phyloP scores from a whole-genome alignment of 164 flowering plant genomes.

The Kalanchoe fedtschenkoi region DNA sequence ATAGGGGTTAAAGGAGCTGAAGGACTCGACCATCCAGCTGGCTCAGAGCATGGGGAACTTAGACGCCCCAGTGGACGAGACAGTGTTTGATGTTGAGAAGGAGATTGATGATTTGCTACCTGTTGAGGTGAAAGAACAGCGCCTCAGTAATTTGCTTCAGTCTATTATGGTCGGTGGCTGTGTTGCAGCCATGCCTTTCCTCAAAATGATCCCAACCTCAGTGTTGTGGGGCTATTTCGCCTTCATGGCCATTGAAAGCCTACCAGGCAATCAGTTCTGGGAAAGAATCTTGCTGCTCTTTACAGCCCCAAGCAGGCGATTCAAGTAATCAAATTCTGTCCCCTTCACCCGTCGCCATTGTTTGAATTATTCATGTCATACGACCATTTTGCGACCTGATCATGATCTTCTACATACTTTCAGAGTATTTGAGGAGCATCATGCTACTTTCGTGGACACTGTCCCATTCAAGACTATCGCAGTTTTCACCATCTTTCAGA shows the following conservation, averaged over 20 bases:
- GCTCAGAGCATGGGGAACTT: slow-evolving; percentile 80
- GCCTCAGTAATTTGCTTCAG: slow-evolving; percentile 87
- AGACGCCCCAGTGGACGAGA: slow-evolving; percentile 87
- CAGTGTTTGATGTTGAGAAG: slow-evolving; percentile 90
- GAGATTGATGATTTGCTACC: slow-evolving; percentile 94
- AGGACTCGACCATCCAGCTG: slow-evolving; percentile 79
- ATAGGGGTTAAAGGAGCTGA: slow-evolving; percentile 84
- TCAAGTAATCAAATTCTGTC: slow-evolving; percentile 43
- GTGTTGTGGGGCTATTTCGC: slow-evolving; percentile 99
- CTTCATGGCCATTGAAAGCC: slow-evolving; percentile 98
- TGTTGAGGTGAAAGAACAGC: slow-evolving; percentile 96
- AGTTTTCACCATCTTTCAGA: slow-evolving; percentile 74
- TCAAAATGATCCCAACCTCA: slow-evolving; percentile 92
- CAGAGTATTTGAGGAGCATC: slow-evolving; percentile 95
- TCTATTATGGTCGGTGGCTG: slow-evolving; percentile 89
- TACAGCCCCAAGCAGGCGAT: slow-evolving; percentile 97
- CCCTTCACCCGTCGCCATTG: neutral
- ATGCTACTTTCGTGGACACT: slow-evolving; percentile 94
- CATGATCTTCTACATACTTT: slow-evolving; percentile 6
- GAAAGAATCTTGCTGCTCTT: slow-evolving; percentile 82
- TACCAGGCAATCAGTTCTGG: slow-evolving; percentile 99
- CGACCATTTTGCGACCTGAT: neutral
- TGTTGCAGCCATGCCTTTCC: slow-evolving; percentile 94
- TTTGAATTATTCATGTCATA: neutral
- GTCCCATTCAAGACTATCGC: slow-evolving; percentile 92